Base-by-base conservation (phyloP, 805 yeast species). In the Candida sonorensis region DNA sequence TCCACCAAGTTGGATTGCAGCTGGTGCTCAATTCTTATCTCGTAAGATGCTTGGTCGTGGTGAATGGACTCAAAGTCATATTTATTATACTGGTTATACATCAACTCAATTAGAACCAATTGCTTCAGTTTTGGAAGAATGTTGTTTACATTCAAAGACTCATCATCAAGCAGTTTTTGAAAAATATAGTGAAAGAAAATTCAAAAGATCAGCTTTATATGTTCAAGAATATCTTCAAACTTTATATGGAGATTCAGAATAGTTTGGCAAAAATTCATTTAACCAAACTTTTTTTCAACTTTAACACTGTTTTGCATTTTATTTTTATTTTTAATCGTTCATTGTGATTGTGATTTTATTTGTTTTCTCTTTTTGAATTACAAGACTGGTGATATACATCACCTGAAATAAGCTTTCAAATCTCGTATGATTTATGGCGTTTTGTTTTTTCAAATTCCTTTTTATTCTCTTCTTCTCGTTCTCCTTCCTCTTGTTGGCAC, bases 11-110 rank as follows among this genome's bases (percentile, higher is more conserved):
- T 67, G 79, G 48, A 67, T 85, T 37, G 76, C 92, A 17, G 94
- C 95, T 1, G 81, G 88, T 35, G 81, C 95, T 16, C 84, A 85
- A 85, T 81, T 68, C 53, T 65, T 84, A 31, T 77, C 95, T 6
- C 69, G 95, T 44, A 66, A 69, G 44, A 78, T 86, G 57, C 59
- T 84, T 41, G 81, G 77, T 35, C 74, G 81, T 47, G 95, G 94
- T 4, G 41, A 44, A 11, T 90, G 97, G 97, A 76, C 95, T 2
- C 72, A 72, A 35, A 74, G 77, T 23, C 99, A 92, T 63, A 75
- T 84, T 10, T 90, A 77, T 57, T 92, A 87, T 61, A 80, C 95
- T 4, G 95, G 96, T 2, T 92, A 90, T 59, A 86, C 96, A 26
- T 81, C 77, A 45, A 72, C 70, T 30, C 97, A 92, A 64, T 68